These are phyloP conservation scores for Stemphylium vesicarium DNA, from an alignment of 2,329 filamentous ascomycete genomes.

Conservation along the genomic window DNA sequence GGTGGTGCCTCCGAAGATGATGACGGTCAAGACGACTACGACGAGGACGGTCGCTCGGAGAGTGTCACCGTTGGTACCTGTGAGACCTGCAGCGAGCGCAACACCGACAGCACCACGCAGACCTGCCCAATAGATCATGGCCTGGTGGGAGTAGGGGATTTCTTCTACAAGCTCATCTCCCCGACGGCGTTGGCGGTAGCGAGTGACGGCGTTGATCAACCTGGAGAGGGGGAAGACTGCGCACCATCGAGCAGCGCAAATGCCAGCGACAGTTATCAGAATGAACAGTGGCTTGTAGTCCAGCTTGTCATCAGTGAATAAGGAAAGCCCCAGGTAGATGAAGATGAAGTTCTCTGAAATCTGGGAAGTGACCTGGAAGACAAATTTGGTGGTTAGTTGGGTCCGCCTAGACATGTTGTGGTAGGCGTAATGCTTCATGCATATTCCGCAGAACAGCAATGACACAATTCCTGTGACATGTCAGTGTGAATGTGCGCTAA, in stretches of 20 bases:
- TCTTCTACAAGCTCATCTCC: constrained; percentile 76
- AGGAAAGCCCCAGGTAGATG: constrained; percentile 92
- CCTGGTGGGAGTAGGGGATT: constrained; percentile 92
- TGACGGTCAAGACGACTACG: constrained; percentile 95
- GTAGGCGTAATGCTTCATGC: constrained; percentile 97
- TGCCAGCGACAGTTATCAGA: constrained; percentile 87
- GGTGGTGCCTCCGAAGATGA: constrained; percentile 97
- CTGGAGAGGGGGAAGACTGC: constrained; percentile 92
- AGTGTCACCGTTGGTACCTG: constrained; percentile 79
- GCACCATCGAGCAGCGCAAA: constrained; percentile 89
- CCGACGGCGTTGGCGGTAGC: constrained; percentile 79
- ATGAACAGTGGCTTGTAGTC: constrained; percentile 96
- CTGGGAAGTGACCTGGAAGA: constrained; percentile 94
- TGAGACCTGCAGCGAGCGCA: constrained; percentile 86
- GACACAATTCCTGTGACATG: constrained; percentile 82
- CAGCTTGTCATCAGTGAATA: constrained; percentile 89
- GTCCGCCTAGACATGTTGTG: constrained; percentile 99
- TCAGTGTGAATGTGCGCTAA: constrained; percentile 8
- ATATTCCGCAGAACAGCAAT: constrained; percentile 95
- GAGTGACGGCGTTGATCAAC: constrained; percentile 90
- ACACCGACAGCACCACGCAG: constrained; percentile 95
- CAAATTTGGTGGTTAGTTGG: constrained; percentile 95
- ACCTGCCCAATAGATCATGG: constrained; percentile 99
- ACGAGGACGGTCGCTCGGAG: constrained; percentile 95
- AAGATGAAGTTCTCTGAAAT: constrained; percentile 99